Conservation (phyloP, 148 eudicot species). For the Amaranthus hypochondriacus region DNA sequence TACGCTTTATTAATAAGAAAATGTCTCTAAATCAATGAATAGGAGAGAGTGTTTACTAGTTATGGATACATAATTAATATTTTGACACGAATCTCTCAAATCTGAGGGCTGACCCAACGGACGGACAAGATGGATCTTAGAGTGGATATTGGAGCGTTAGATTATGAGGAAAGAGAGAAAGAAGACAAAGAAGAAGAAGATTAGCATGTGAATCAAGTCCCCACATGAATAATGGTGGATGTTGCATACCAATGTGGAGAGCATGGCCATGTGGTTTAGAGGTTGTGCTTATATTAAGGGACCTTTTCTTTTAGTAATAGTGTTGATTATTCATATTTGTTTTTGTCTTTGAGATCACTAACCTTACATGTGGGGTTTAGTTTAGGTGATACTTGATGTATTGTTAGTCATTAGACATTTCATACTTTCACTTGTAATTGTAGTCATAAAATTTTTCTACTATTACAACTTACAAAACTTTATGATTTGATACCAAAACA, state of each 20-base stretch:
- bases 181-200: not conserved
- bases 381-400: constrained; percentile 14
- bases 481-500: no score
- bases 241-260: constrained; percentile 28
- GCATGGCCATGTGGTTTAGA: constrained; percentile 31
- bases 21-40: no score
- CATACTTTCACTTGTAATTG: constrained; percentile 30
- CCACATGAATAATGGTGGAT: constrained; percentile 35
- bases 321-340: constrained; percentile 19
- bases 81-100: no score
- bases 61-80: no score
- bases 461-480: not conserved
- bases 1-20: no score
- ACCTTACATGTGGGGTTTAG: constrained; percentile 32
- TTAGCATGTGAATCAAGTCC: constrained; percentile 33
- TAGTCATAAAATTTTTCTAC: constrained; percentile 12
- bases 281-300: constrained; percentile 28
- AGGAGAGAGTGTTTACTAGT: no score
- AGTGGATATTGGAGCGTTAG: constrained; percentile 37
- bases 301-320: constrained; percentile 20
- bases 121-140: constrained; percentile 33
- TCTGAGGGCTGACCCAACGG: not conserved
- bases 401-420: constrained; percentile 26
- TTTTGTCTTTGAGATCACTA: constrained; percentile 13
- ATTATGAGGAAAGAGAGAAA: constrained; percentile 20